These are phyloP conservation scores for Botryosphaeria dothidea DNA, from an alignment of 2,329 filamentous ascomycete genomes.

Conservation along the genomic window DNA sequence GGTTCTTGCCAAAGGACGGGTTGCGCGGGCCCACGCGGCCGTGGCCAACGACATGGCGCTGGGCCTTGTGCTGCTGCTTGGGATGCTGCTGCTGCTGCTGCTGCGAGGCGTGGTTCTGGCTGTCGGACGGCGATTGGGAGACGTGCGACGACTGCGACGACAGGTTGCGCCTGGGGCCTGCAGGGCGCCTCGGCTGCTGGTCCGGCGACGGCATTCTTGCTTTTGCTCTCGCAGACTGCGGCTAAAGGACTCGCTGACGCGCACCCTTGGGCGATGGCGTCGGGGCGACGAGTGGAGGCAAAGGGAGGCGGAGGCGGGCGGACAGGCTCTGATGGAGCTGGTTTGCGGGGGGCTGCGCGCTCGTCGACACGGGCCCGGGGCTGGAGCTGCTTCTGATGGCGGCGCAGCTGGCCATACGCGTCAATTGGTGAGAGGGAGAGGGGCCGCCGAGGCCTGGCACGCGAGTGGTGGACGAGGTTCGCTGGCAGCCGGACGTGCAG, in stretches of 20 bases:
- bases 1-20: slow-evolving; percentile 43
- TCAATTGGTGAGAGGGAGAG: slow-evolving; percentile 13
- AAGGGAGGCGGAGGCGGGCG: slow-evolving; percentile 17
- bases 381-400: slow-evolving; percentile 14
- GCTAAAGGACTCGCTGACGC: slow-evolving; percentile 12
- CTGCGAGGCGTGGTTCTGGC: slow-evolving; percentile 23
- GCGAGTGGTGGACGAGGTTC: slow-evolving; percentile 16
- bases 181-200: slow-evolving; percentile 35
- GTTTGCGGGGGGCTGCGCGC: slow-evolving; percentile 4
- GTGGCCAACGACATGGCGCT: slow-evolving; percentile 43
- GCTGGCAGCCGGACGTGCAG: slow-evolving; percentile 16
- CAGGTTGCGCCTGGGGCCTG: slow-evolving; percentile 33
- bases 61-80: slow-evolving; percentile 34
- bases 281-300: slow-evolving; percentile 1
- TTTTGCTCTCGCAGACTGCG: slow-evolving; percentile 1
- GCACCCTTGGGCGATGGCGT: not conserved
- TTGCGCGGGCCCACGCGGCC: slow-evolving; percentile 40
- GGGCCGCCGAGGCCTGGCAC: slow-evolving; percentile 8
- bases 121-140: slow-evolving; percentile 41
- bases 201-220: slow-evolving; percentile 17
- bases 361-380: not conserved
- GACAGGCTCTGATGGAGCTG: slow-evolving; percentile 10
- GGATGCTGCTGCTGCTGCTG: not conserved
- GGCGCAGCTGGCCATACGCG: slow-evolving; percentile 11
- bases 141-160: slow-evolving; percentile 38